phyloP scores from a whole-genome alignment of 768 basidiomycete genomes.

The Trametes gibbosa region DNA sequence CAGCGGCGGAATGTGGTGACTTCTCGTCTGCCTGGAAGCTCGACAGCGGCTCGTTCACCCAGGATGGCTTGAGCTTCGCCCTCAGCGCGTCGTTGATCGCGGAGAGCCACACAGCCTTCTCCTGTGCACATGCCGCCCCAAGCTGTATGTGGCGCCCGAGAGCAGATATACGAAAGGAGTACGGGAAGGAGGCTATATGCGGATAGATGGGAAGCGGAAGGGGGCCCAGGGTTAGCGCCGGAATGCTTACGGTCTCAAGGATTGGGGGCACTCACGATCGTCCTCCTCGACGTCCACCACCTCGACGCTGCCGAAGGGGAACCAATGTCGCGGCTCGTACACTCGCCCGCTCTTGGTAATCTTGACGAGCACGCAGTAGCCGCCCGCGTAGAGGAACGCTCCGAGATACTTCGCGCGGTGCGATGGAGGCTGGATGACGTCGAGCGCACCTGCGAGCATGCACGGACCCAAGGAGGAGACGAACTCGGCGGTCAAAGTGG shows the following conservation, averaged over 20 bases:
- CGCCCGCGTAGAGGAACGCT: slow-evolving; percentile 83
- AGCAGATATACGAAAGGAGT: slow-evolving; percentile 65
- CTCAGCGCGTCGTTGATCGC: slow-evolving; percentile 57
- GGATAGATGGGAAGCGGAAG: not conserved
- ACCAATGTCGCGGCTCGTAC: slow-evolving; percentile 90
- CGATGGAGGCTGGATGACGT: slow-evolving; percentile 73
- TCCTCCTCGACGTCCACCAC: slow-evolving; percentile 65
- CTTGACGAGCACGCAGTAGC: slow-evolving; percentile 86
- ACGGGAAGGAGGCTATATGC: slow-evolving; percentile 68
- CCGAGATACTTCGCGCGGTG: slow-evolving; percentile 70
- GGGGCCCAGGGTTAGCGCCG: not conserved
- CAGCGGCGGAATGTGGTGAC: slow-evolving; percentile 34
- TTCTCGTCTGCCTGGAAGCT: slow-evolving; percentile 49
- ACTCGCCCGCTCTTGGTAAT: slow-evolving; percentile 68
- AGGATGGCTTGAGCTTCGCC: slow-evolving; percentile 33
- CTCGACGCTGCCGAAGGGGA: slow-evolving; percentile 72
- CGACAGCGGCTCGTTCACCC: slow-evolving; percentile 61
- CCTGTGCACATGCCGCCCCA: slow-evolving; percentile 77
- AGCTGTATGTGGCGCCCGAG: slow-evolving; percentile 79
- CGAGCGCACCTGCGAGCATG: slow-evolving; percentile 79
- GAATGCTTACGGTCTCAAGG: not conserved
- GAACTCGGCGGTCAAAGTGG: slow-evolving; percentile 49
- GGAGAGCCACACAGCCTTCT: slow-evolving; percentile 85
- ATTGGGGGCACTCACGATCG: slow-evolving; percentile 60
- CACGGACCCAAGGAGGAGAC: slow-evolving; percentile 76